Percentiles rank a stretch among this genome's conserved stretches.
These are phyloP conservation scores for Prunus armeniaca DNA, from an alignment of 306 rosid species.

Conservation along the genomic window DNA sequence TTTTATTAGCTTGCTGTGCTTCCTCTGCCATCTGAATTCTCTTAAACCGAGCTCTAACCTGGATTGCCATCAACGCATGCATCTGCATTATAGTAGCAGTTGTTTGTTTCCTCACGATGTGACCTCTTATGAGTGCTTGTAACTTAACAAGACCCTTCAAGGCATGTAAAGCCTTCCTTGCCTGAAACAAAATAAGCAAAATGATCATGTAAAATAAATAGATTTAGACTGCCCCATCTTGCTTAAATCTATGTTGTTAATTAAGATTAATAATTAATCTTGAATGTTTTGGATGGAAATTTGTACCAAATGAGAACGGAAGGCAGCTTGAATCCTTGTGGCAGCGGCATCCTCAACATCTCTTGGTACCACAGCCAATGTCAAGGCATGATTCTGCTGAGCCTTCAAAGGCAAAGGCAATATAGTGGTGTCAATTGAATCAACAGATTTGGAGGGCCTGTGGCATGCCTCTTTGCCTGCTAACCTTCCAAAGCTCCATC, in stretches of 20 bases:
- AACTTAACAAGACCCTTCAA: constrained; percentile 81
- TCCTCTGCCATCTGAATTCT: constrained; percentile 66
- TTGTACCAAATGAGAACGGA: constrained; percentile 71
- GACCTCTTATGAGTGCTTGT: constrained; percentile 89
- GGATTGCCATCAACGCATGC: constrained; percentile 90
- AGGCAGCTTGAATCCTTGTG: constrained; percentile 67
- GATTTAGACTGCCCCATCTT: background rate
- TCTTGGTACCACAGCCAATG: constrained; percentile 10
- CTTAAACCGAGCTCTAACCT: constrained; percentile 75
- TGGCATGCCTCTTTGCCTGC: constrained; percentile 34
- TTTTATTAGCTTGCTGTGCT: constrained; percentile 24
- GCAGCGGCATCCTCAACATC: constrained; percentile 49
- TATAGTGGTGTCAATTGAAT: constrained; percentile 36
- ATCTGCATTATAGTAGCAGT: constrained; percentile 60
- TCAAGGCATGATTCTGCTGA: constrained; percentile 21
- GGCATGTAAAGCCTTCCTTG: constrained; percentile 86
- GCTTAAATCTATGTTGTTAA: too few species aligned
- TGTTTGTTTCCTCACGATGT: constrained; percentile 84
- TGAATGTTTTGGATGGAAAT: constrained; percentile 1
- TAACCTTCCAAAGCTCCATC: constrained; percentile 70
- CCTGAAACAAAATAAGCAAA: constrained; percentile 44
- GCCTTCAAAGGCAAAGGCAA: constrained; percentile 31
- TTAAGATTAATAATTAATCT: too few species aligned
- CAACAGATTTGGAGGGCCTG: constrained; percentile 50
- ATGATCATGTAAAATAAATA: background rate